phyloP scores from a whole-genome alignment of 2,329 filamentous ascomycete genomes.

The Cytospora paraplurivora region DNA sequence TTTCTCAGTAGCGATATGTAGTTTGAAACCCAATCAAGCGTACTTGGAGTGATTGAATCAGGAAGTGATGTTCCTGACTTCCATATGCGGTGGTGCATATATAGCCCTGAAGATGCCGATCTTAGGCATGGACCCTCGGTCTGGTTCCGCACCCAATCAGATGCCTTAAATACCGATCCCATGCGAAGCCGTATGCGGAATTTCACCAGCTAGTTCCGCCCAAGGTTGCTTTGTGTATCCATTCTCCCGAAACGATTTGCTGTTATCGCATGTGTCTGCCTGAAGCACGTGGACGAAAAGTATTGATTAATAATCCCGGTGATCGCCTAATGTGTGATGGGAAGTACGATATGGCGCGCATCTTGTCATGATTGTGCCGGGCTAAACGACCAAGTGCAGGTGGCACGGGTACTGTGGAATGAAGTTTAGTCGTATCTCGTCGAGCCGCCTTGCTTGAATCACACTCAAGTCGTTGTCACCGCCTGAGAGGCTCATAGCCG shows the following conservation, averaged over 20 bases:
- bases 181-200: conserved; percentile 10
- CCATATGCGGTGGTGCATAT: neutral
- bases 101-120: neutral
- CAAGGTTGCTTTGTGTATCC: neutral
- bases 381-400: neutral
- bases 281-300: neutral
- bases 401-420: neutral
- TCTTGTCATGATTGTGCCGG: neutral
- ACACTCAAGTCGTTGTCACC: neutral
- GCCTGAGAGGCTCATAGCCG: neutral
- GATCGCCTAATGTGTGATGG: neutral
- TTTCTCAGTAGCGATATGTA: neutral
- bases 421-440: neutral
- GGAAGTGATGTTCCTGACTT: neutral
- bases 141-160: conserved; percentile 9
- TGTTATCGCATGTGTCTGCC: neutral
- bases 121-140: neutral
- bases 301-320: neutral
- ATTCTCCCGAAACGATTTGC: neutral
- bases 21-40: neutral
- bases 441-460: neutral
- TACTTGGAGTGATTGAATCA: neutral
- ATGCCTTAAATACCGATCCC: neutral
- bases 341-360: neutral
- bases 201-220: neutral